Evolutionary conservation across 2,329 filamentous ascomycete species (phyloP).

Genomic region (Arachnopeziza araneosa): DNA sequence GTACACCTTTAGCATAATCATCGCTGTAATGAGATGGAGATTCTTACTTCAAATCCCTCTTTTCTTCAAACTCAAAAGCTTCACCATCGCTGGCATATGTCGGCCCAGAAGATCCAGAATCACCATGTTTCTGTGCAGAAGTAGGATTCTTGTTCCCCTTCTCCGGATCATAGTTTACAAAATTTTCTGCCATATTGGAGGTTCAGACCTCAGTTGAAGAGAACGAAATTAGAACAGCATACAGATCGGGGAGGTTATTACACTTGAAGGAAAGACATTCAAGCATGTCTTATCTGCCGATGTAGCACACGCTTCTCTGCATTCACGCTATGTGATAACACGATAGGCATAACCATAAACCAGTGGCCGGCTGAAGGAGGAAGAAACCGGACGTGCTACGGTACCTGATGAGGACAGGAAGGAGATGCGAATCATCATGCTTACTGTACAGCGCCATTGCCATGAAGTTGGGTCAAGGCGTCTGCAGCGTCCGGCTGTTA

Average conservation of each 20-base stretch:
- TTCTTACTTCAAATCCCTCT: slow-evolving; percentile 15
- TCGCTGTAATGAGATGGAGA: background rate
- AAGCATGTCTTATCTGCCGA: background rate
- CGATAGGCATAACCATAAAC: too few species aligned
- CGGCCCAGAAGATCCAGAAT: background rate
- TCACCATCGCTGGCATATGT: background rate
- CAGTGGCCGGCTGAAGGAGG: too few species aligned
- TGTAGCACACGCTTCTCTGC: too few species aligned
- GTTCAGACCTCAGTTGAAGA: background rate
- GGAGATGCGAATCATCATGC: background rate
- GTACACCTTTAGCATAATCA: background rate
- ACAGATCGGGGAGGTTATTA: background rate
- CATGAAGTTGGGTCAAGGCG: background rate
- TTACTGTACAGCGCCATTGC: background rate
- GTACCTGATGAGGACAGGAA: background rate
- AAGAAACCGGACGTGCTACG: too few species aligned
- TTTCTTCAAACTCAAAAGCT: slow-evolving; percentile 13
- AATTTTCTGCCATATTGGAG: background rate
- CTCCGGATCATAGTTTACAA: background rate
- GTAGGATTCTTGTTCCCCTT: background rate
- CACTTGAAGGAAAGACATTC: background rate
- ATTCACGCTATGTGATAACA: too few species aligned
- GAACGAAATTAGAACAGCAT: background rate
- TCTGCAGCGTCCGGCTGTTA: background rate
- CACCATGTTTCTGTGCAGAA: background rate